A percentile compares a stretch with the other conserved stretches of the same genome.
Evolutionary conservation across 495 filamentous ascomycete species (phyloP).

Genomic region (Aspergillus ostianus): DNA sequence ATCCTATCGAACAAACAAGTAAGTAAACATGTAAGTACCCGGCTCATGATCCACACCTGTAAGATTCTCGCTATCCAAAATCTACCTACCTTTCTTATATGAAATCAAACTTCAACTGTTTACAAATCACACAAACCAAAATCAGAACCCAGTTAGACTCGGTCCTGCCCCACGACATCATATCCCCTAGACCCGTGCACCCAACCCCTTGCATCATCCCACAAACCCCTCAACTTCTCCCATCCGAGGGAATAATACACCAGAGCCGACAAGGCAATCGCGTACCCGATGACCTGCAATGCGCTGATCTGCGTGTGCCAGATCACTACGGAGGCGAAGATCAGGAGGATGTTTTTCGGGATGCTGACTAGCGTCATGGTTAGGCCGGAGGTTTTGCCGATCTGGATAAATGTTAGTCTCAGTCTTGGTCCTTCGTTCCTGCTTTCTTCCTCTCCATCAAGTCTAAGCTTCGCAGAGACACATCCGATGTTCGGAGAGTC

Average conservation of each 20-base stretch:
- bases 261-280: constrained; percentile 60
- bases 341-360: constrained; percentile 74
- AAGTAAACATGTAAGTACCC: no score
- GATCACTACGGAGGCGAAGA: constrained; percentile 60
- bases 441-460: no score
- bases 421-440: no score
- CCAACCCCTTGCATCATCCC: background rate
- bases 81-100: no score
- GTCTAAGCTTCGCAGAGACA: no score
- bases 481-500: no score
- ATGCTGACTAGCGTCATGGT: constrained; percentile 74
- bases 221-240: constrained; percentile 1
- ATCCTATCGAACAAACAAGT: no score
- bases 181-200: background rate
- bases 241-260: constrained; percentile 65
- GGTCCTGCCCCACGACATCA: background rate
- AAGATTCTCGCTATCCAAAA: no score
- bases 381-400: constrained; percentile 74
- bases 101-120: no score
- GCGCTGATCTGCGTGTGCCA: constrained; percentile 60
- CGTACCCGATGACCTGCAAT: constrained; percentile 65
- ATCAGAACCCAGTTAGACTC: background rate
- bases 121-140: no score
- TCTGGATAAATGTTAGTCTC: constrained; percentile 38
- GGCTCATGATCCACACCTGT: no score